A percentile compares a stretch with the other conserved stretches of the same genome.
Evolutionary conservation across 768 basidiomycete species (phyloP).

Genomic region (Trametes villosa): DNA sequence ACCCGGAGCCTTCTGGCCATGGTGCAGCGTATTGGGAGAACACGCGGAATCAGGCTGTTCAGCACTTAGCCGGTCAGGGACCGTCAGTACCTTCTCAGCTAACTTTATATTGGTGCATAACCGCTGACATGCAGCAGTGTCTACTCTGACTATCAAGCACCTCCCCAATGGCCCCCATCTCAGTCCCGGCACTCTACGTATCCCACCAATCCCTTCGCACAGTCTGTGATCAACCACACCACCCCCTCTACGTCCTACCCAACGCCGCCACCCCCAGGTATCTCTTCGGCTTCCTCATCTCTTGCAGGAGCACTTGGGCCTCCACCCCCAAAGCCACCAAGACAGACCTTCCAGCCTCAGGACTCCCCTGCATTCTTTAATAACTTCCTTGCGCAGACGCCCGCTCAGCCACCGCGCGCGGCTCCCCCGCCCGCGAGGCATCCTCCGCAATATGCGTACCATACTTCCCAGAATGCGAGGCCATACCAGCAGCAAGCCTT

Average conservation of each 20-base stretch:
- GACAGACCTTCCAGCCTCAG: conserved; percentile 49
- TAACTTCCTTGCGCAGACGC: conserved; percentile 62
- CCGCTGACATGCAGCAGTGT: conserved; percentile 7
- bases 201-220: conserved; percentile 60
- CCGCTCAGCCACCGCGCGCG: conserved; percentile 43
- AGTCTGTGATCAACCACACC: conserved; percentile 66
- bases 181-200: conserved; percentile 53
- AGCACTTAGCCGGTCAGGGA: conserved; percentile 57
- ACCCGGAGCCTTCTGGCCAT: conserved; percentile 47
- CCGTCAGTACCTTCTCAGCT: conserved; percentile 25
- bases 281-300: conserved; percentile 71
- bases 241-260: conserved; percentile 69
- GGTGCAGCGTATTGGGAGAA: conserved; percentile 67
- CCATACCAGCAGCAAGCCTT: neutral
- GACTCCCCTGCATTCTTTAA: conserved; percentile 71
- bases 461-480: neutral
- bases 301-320: conserved; percentile 73
- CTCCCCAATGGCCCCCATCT: conserved; percentile 44
- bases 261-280: conserved; percentile 67
- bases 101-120: neutral
- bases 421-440: neutral
- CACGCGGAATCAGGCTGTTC: conserved; percentile 62
- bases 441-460: conserved; percentile 5
- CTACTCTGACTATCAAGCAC: conserved; percentile 39
- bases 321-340: conserved; percentile 36